phyloP scores from a whole-genome alignment of 768 basidiomycete genomes.

The Phanerodontia chrysosporium region DNA sequence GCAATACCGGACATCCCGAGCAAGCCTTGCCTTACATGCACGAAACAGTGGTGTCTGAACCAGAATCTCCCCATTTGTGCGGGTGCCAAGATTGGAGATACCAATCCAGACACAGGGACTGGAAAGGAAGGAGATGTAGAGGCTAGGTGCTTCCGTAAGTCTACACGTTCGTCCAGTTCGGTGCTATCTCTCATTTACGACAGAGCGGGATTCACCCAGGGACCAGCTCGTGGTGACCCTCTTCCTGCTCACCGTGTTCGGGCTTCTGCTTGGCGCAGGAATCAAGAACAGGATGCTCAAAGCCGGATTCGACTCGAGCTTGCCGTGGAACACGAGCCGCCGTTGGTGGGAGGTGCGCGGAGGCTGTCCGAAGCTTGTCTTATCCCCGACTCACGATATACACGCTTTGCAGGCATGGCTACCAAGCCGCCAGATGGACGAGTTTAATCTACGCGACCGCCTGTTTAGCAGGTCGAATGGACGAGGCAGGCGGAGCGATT shows the following conservation, averaged over 20 bases:
- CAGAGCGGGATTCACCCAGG: conserved; percentile 92
- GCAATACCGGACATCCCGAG: conserved; percentile 77
- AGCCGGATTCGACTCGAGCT: conserved; percentile 62
- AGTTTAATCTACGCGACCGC: conserved; percentile 43
- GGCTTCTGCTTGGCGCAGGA: conserved; percentile 78
- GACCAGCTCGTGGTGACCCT: conserved; percentile 92
- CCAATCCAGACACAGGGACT: conserved; percentile 88
- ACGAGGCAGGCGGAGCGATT: conserved; percentile 36
- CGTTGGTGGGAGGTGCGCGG: conserved; percentile 79
- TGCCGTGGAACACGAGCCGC: conserved; percentile 59
- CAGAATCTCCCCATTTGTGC: conserved; percentile 84
- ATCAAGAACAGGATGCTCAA: conserved; percentile 80
- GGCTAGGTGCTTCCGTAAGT: conserved; percentile 92
- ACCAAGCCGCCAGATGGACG: conserved; percentile 41
- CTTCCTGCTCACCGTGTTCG: conserved; percentile 84
- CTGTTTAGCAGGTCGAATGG: conserved; percentile 20
- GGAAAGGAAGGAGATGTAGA: conserved; percentile 96
- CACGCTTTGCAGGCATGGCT: conserved; percentile 43
- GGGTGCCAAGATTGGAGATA: conserved; percentile 78
- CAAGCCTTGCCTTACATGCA: conserved; percentile 90
- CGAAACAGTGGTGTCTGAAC: conserved; percentile 93
- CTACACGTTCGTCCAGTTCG: not conserved
- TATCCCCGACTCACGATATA: conserved; percentile 8
- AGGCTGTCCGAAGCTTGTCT: conserved; percentile 15
- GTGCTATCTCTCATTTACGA: not conserved